Percentiles rank a stretch among this genome's conserved stretches.
These are phyloP conservation scores for Bacterosira constricta DNA, from an alignment of 108 stramenopile genomes.

Conservation along the genomic window DNA sequence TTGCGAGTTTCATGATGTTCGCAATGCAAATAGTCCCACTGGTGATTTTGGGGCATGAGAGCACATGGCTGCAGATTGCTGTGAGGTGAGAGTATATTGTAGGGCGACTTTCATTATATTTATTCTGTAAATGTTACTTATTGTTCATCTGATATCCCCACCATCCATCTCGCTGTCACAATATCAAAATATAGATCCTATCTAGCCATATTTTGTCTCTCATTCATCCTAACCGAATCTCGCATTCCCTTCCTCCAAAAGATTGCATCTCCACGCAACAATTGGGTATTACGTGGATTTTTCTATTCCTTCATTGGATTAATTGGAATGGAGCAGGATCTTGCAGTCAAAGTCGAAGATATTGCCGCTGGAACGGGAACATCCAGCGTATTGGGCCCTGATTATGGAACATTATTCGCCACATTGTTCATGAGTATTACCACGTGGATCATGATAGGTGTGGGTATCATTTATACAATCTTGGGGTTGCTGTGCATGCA, in stretches of 20 bases:
- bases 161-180: neutral
- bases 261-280: constrained; percentile 35
- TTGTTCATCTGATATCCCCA: neutral
- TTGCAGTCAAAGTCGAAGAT: constrained; percentile 61
- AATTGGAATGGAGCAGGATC: constrained; percentile 72
- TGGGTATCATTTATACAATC: constrained; percentile 39
- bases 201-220: constrained; percentile 61
- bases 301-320: constrained; percentile 83
- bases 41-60: constrained; percentile 11
- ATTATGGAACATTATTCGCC: constrained; percentile 33
- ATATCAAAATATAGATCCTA: constrained; percentile 48
- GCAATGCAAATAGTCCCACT: constrained; percentile 33
- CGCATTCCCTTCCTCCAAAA: constrained; percentile 53
- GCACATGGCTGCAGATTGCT: constrained; percentile 32
- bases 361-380: constrained; percentile 23
- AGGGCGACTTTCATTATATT: neutral
- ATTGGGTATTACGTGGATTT: constrained; percentile 68
- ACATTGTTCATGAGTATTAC: constrained; percentile 41
- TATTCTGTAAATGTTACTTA: neutral
- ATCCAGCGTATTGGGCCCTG: constrained; percentile 43
- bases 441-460: constrained; percentile 44
- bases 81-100: constrained; percentile 10
- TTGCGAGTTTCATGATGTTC: constrained; percentile 39
- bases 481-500: constrained; percentile 46
- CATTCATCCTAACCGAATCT: constrained; percentile 66